Percentiles rank a stretch among this genome's conserved stretches.
Conservation (phyloP, 495 filamentous ascomycete genomes). For the Penicillium riverlandense region DNA sequence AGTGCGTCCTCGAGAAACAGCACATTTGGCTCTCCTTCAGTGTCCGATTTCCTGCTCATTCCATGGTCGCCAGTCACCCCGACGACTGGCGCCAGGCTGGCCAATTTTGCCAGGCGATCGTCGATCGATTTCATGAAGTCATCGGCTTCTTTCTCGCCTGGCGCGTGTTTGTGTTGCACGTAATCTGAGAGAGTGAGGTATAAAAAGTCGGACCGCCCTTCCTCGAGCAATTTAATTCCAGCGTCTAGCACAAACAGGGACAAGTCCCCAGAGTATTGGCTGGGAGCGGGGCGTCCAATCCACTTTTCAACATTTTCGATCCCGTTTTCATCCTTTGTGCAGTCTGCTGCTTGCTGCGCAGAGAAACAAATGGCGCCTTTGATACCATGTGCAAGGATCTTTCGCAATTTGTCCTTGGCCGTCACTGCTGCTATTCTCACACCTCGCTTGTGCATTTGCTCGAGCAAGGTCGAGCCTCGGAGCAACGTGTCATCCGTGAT, state of each 20-base stretch:
- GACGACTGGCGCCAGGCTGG: constrained; percentile 12
- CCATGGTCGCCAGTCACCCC: constrained; percentile 31
- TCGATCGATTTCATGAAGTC: constrained; percentile 25
- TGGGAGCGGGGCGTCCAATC: constrained; percentile 21
- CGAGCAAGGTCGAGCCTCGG: constrained; percentile 26
- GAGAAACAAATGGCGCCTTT: constrained; percentile 29
- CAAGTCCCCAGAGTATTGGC: constrained; percentile 27
- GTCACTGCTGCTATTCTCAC: constrained; percentile 31
- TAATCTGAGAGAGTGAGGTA: constrained; percentile 36
- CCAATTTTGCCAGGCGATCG: constrained; percentile 15
- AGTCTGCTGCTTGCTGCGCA: constrained; percentile 17
- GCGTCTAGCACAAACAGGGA: constrained; percentile 33
- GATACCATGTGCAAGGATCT: constrained; percentile 24
- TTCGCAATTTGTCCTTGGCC: constrained; percentile 30
- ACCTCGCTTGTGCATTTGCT: constrained; percentile 23
- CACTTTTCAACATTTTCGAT: constrained; percentile 22
- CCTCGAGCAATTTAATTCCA: constrained; percentile 28
- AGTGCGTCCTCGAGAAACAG: constrained; percentile 27
- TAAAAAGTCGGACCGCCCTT: constrained; percentile 25
- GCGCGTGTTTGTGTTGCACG: constrained; percentile 29
- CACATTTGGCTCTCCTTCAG: constrained; percentile 22
- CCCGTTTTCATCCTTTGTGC: constrained; percentile 15
- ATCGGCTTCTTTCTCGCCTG: constrained; percentile 22
- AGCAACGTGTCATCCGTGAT: constrained; percentile 24
- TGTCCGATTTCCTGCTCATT: constrained; percentile 26